Conservation (phyloP, 2,329 filamentous ascomycete genomes). For the Cladophialophora psammophila region DNA sequence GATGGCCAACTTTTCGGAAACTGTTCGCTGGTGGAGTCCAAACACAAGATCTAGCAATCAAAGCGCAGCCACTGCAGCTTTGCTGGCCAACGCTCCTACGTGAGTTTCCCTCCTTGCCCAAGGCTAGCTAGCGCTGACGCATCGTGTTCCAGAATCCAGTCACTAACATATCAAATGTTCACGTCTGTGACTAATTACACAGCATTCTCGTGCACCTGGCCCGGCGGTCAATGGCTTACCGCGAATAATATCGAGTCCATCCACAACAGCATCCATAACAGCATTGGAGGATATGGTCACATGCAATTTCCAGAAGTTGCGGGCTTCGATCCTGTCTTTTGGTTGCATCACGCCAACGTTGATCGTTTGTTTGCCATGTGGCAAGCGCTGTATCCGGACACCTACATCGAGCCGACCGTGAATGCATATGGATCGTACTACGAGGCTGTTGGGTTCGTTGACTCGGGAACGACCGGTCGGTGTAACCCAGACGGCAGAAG, state of each 20-base stretch:
- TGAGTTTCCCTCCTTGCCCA: slow-evolving; percentile 10
- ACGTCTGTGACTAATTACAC: slow-evolving; percentile 43
- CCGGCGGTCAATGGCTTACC: slow-evolving; percentile 22
- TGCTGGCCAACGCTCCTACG: slow-evolving; percentile 36
- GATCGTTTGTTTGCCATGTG: slow-evolving; percentile 79
- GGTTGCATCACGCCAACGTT: slow-evolving; percentile 76
- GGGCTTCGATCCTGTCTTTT: slow-evolving; percentile 81
- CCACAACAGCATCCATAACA: slow-evolving; percentile 59
- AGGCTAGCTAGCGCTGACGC: slow-evolving; percentile 9
- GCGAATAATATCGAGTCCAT: slow-evolving; percentile 51
- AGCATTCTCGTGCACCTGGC: slow-evolving; percentile 35
- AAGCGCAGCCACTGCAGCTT: slow-evolving; percentile 32
- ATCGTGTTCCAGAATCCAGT: slow-evolving; percentile 26
- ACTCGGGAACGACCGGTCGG: slow-evolving; percentile 35
- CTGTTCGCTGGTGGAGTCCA: slow-evolving; percentile 37
- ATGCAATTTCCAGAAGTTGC: slow-evolving; percentile 76
- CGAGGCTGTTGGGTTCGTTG: slow-evolving; percentile 31
- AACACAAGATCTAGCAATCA: slow-evolving; percentile 33
- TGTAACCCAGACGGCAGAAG: slow-evolving; percentile 25
- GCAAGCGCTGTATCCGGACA: slow-evolving; percentile 74
- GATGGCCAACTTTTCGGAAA: slow-evolving; percentile 34
- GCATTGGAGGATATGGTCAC: slow-evolving; percentile 66
- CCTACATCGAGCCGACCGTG: slow-evolving; percentile 55
- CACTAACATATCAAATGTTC: slow-evolving; percentile 43
- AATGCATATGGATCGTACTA: slow-evolving; percentile 66